phyloP scores from a whole-genome alignment of 1,284 basidiomycete genomes.

The Papiliotrema flavescens region DNA sequence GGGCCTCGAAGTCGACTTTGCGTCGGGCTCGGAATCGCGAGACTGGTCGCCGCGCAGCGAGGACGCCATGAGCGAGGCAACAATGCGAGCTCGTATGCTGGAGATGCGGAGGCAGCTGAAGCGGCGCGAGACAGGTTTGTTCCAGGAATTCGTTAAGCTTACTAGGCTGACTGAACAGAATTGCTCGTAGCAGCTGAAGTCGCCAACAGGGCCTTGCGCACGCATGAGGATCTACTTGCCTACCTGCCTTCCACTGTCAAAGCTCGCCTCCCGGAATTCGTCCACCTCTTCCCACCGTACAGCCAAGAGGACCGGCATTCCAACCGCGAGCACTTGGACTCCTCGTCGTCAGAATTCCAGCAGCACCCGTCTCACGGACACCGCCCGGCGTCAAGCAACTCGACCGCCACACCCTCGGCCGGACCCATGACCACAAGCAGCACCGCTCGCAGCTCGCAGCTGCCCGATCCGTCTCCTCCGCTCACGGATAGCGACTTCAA shows the following conservation, averaged over 20 bases:
- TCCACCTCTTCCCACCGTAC: background rate
- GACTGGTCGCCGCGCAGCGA: conserved; percentile 5
- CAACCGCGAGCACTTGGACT: background rate
- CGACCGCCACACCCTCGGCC: background rate
- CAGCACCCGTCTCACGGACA: background rate
- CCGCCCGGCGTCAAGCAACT: background rate
- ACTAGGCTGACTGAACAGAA: conserved; percentile 8
- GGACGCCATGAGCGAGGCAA: conserved; percentile 12
- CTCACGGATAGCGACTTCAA: background rate
- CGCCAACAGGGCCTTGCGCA: conserved; percentile 20
- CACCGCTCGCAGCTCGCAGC: background rate
- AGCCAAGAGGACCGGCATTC: background rate
- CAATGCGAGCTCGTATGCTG: conserved; percentile 8
- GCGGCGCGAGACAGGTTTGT: conserved; percentile 23
- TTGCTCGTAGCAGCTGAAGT: conserved; percentile 23
- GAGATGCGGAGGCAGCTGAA: conserved; percentile 16
- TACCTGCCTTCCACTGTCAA: conserved; percentile 9
- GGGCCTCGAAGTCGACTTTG: conserved; percentile 19
- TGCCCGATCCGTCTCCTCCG: background rate
- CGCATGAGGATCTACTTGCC: conserved; percentile 19
- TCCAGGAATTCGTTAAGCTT: background rate
- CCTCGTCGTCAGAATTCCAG: background rate
- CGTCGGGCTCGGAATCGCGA: conserved; percentile 3
- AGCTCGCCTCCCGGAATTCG: conserved; percentile 3
- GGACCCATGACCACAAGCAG: background rate